These are phyloP conservation scores for Phytophthora tentaculata DNA, from an alignment of 352 stramenopile genomes.

Conservation along the genomic window DNA sequence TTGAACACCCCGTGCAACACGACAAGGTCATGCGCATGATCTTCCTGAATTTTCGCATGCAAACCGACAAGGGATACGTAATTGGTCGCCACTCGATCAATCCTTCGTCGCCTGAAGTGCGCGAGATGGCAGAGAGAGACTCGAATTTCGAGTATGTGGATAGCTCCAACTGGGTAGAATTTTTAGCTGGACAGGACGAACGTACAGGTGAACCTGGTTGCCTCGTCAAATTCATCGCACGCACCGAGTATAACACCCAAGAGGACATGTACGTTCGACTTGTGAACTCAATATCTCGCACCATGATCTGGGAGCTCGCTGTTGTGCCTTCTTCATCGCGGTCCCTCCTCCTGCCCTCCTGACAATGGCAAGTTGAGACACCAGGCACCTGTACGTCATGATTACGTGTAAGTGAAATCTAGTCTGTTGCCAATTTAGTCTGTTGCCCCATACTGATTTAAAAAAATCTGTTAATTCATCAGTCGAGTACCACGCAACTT, in stretches of 20 bases:
- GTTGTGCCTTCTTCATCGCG: constrained; percentile 46
- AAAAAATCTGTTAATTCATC: constrained; percentile 17
- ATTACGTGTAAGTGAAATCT: constrained; percentile 4
- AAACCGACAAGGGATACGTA: constrained; percentile 60
- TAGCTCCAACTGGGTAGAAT: constrained; percentile 64
- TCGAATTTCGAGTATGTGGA: constrained; percentile 61
- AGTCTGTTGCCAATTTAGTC: too few species aligned
- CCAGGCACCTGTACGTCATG: not conserved
- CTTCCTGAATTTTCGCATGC: constrained; percentile 54
- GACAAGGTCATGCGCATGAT: constrained; percentile 59
- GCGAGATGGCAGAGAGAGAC: constrained; percentile 35
- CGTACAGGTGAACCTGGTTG: constrained; percentile 44
- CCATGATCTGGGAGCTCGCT: constrained; percentile 62
- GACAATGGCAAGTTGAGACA: constrained; percentile 11
- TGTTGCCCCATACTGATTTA: constrained; percentile 8
- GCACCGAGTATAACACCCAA: constrained; percentile 67
- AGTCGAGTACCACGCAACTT: constrained; percentile 15
- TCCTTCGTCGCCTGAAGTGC: constrained; percentile 47
- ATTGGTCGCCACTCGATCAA: constrained; percentile 69
- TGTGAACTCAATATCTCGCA: constrained; percentile 55
- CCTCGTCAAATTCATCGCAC: constrained; percentile 68
- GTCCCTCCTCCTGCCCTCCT: constrained; percentile 30
- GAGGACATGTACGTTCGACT: constrained; percentile 59
- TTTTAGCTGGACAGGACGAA: constrained; percentile 40
- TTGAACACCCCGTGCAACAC: constrained; percentile 55